Evolutionary conservation across 805 yeast species (phyloP).

Genomic region (Candida ulmi): DNA sequence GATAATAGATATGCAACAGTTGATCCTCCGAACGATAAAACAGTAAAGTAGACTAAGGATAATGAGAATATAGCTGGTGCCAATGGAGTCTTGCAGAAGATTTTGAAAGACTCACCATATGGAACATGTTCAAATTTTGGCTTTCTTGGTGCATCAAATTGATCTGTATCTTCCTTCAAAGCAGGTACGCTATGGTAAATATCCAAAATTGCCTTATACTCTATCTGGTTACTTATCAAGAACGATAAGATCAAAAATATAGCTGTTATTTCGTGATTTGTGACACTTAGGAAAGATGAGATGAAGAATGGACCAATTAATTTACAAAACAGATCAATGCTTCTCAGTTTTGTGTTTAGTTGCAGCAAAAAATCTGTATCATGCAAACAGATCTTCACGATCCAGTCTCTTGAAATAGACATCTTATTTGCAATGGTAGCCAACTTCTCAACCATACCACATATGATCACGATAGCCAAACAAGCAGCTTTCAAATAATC

Average conservation of each 20-base stretch:
- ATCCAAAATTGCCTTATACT: constrained; percentile 27
- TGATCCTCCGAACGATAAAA: constrained; percentile 32
- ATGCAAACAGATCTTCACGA: constrained; percentile 28
- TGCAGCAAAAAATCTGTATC: constrained; percentile 19
- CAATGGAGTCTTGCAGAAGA: constrained; percentile 23
- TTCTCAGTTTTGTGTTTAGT: constrained; percentile 29
- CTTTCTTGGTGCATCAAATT: background rate
- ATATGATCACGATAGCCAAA: constrained; percentile 18
- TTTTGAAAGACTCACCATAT: constrained; percentile 7
- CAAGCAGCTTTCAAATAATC: constrained; percentile 3
- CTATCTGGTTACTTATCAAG: constrained; percentile 25
- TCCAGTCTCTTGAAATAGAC: constrained; percentile 37
- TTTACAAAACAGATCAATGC: constrained; percentile 34
- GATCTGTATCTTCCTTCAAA: constrained; percentile 11
- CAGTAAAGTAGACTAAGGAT: constrained; percentile 29
- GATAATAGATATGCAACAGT: constrained; percentile 31
- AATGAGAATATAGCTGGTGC: constrained; percentile 27
- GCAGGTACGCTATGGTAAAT: constrained; percentile 28
- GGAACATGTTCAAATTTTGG: constrained; percentile 4
- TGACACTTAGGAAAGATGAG: constrained; percentile 24
- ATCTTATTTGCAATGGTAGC: constrained; percentile 30
- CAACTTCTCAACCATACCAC: constrained; percentile 31
- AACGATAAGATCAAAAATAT: constrained; percentile 24
- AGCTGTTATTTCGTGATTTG: constrained; percentile 22
- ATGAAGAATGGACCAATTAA: constrained; percentile 32